A percentile compares a stretch with the other conserved stretches of the same genome.
phyloP scores from a whole-genome alignment of 1,139 yeast species.

The Sugiyamaella grinbergsii region DNA sequence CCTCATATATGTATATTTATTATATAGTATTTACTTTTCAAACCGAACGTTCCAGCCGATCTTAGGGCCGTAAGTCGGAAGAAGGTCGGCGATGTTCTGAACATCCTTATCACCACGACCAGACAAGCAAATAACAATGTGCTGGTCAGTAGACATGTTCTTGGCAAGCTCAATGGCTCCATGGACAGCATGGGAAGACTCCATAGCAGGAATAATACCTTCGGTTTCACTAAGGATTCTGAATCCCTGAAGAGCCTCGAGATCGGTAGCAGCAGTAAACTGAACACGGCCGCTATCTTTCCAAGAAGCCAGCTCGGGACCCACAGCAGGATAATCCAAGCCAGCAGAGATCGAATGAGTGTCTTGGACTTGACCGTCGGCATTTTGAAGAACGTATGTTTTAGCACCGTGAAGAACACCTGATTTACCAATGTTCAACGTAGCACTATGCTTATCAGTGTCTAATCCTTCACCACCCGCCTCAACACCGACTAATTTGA shows the following conservation, averaged over 20 bases:
- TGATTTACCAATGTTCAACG: slow-evolving; percentile 86
- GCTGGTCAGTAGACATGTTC: slow-evolving; percentile 75
- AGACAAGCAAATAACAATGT: slow-evolving; percentile 82
- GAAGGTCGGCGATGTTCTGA: slow-evolving; percentile 91
- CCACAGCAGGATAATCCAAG: slow-evolving; percentile 98
- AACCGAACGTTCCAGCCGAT: slow-evolving; percentile 97
- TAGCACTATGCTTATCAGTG: slow-evolving; percentile 86
- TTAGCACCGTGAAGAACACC: slow-evolving; percentile 99
- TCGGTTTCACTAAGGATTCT: slow-evolving; percentile 85
- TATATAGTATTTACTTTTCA: slow-evolving; percentile 38
- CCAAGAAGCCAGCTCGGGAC: slow-evolving; percentile 97
- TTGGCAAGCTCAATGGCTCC: slow-evolving; percentile 92
- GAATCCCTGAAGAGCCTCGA: slow-evolving; percentile 90
- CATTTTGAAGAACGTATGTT: slow-evolving; percentile 86
- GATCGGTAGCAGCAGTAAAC: slow-evolving; percentile 90
- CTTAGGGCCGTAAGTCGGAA: slow-evolving; percentile 84
- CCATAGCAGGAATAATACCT: slow-evolving; percentile 98
- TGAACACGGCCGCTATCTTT: slow-evolving; percentile 90
- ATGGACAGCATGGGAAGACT: slow-evolving; percentile 91
- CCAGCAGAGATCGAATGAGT: slow-evolving; percentile 99
- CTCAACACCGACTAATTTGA: slow-evolving; percentile 87
- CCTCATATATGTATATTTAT: not conserved
- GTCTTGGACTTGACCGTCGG: slow-evolving; percentile 95
- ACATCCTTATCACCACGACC: slow-evolving; percentile 99
- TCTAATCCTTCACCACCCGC: slow-evolving; percentile 98